Evolutionary conservation across 371 early-diverging fungal species (phyloP).

Genomic region (Rhizopus stolonifer): DNA sequence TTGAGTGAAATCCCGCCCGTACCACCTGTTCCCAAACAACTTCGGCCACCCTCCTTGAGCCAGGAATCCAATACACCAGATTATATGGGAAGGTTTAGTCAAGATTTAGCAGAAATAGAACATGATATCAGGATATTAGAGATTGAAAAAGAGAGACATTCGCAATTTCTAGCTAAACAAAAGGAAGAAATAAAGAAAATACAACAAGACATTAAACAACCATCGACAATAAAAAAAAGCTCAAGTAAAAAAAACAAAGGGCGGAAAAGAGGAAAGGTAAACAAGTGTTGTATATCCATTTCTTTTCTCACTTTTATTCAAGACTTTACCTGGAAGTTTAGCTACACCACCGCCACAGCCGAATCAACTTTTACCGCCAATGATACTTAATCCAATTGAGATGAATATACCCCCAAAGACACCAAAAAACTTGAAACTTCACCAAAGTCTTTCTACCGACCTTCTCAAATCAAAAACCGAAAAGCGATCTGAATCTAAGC

Average conservation of each 20-base stretch:
- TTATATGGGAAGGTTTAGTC: conserved; percentile 1
- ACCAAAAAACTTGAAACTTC: neutral
- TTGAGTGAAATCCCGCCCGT: conserved; percentile 14
- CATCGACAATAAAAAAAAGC: neutral
- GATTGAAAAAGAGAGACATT: conserved; percentile 15
- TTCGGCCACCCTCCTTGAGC: neutral
- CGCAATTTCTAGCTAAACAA: conserved; percentile 3
- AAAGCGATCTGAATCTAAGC: neutral
- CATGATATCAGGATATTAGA: conserved; percentile 21
- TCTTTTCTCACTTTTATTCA: neutral
- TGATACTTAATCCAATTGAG: conserved; percentile 45
- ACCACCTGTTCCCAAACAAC: conserved; percentile 18
- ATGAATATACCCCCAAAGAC: conserved; percentile 20
- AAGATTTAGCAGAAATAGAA: conserved; percentile 24
- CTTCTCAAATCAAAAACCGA: neutral
- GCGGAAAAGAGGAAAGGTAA: conserved; percentile 48
- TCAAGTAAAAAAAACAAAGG: neutral
- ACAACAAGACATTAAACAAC: neutral
- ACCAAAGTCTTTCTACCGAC: neutral
- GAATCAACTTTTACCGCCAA: conserved; percentile 45
- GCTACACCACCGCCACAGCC: conserved; percentile 48
- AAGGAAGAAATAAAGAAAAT: neutral
- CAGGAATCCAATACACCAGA: neutral
- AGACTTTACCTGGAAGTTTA: conserved; percentile 51
- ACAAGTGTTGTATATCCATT: neutral